phyloP scores from a whole-genome alignment of 306 rosid genomes.

The Arachis hypogaea region DNA sequence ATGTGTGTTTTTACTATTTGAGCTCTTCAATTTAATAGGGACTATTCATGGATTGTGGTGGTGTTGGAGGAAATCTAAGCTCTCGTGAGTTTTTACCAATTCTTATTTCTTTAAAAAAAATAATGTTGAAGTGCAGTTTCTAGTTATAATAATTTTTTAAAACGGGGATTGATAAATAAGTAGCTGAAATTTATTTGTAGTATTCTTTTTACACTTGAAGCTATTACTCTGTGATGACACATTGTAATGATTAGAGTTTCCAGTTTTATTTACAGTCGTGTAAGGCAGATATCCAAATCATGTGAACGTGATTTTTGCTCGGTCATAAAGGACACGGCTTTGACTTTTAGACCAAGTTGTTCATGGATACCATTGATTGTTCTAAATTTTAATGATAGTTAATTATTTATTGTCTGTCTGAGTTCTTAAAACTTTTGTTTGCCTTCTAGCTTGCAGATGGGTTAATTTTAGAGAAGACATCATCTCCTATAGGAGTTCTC shows the following conservation, averaged over 20 bases:
- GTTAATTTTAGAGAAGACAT: too few species aligned
- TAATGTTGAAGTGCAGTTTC: background rate
- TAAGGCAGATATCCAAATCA: background rate
- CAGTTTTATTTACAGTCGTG: conserved; percentile 28
- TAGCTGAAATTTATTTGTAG: too few species aligned
- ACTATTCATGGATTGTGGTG: conserved; percentile 63
- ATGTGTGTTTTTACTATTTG: background rate
- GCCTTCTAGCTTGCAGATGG: conserved; percentile 58
- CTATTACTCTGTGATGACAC: too few species aligned
- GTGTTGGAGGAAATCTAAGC: conserved; percentile 65
- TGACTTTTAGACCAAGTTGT: conserved; percentile 23
- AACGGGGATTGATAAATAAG: too few species aligned
- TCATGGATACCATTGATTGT: conserved; percentile 25
- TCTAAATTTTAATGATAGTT: conserved; percentile 19
- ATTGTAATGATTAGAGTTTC: conserved; percentile 20
- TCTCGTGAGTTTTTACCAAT: conserved; percentile 56
- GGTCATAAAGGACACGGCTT: conserved; percentile 7
- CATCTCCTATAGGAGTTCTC: too few species aligned
- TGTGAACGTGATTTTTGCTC: conserved; percentile 25
- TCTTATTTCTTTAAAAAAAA: background rate
- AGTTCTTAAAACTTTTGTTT: conserved; percentile 41
- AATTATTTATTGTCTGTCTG: conserved; percentile 38
- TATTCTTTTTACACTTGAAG: too few species aligned
- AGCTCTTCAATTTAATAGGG: conserved; percentile 53
- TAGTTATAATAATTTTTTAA: too few species aligned